phyloP scores from a whole-genome alignment of 371 early-diverging fungal genomes.

The Saksenaea oblongispora region DNA sequence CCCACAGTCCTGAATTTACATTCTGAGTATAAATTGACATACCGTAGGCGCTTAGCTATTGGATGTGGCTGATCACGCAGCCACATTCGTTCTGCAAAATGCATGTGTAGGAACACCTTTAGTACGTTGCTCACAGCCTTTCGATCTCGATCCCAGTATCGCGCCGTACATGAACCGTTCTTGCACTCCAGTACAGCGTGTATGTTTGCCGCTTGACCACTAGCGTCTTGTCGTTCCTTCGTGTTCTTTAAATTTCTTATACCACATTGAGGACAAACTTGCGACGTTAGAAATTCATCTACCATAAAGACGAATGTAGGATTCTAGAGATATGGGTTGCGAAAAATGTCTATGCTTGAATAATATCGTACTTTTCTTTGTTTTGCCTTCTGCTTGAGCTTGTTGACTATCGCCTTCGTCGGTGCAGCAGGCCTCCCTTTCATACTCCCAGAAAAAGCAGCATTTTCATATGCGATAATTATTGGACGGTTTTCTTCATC shows the following conservation, averaged over 20 bases:
- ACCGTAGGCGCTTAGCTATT: neutral
- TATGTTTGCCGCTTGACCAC: neutral
- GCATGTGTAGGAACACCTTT: neutral
- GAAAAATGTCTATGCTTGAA: neutral
- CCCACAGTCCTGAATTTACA: too few species aligned
- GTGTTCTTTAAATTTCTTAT: neutral
- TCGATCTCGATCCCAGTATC: neutral
- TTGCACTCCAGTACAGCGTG: neutral
- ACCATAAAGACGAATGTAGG: neutral
- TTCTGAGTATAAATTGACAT: too few species aligned
- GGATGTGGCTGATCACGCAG: neutral
- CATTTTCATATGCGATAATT: neutral
- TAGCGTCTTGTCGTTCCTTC: neutral
- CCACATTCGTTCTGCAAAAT: neutral
- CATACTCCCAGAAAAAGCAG: neutral
- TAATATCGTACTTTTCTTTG: neutral
- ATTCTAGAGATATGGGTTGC: neutral
- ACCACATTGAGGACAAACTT: neutral
- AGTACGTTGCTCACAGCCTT: neutral
- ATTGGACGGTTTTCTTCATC: neutral
- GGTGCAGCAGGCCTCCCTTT: neutral
- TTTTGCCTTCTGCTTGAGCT: neutral
- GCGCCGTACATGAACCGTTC: neutral
- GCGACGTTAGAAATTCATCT: neutral
- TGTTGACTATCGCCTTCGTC: neutral